Percentiles rank a stretch among this genome's conserved stretches.
phyloP scores from a whole-genome alignment of 2,329 filamentous ascomycete genomes.

The Ilyonectria mors-panacis region DNA sequence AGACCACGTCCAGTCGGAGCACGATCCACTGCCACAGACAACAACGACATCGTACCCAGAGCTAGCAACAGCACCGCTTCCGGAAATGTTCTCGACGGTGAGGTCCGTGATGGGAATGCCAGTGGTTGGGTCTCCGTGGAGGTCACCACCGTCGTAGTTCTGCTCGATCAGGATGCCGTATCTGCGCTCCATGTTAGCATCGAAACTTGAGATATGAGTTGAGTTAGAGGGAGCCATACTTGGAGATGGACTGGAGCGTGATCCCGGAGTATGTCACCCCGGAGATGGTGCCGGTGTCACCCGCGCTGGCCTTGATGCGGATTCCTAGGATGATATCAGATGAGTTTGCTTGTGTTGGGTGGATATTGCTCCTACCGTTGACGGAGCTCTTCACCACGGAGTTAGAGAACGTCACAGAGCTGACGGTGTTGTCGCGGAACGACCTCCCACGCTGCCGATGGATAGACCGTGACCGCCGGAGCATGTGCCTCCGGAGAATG shows the following conservation, averaged over 20 bases:
- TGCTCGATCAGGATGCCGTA: not conserved
- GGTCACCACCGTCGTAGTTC: slow-evolving; percentile 1
- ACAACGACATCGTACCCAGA: not conserved
- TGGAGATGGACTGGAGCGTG: slow-evolving; percentile 4
- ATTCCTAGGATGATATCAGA: not conserved
- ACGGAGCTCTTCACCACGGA: not conserved
- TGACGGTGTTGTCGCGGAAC: slow-evolving; percentile 1
- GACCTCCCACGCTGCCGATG: slow-evolving; percentile 1
- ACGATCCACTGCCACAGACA: slow-evolving; percentile 1
- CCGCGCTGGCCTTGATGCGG: slow-evolving; percentile 1
- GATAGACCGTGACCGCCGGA: not conserved
- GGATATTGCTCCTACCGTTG: not conserved
- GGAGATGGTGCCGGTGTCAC: slow-evolving; percentile 1
- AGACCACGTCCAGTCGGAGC: slow-evolving; percentile 59
- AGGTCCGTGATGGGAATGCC: not conserved
- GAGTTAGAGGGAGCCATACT: not conserved
- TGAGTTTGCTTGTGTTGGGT: not conserved
- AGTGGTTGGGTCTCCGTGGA: slow-evolving; percentile 1
- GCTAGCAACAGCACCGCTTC: not conserved
- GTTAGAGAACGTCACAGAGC: slow-evolving; percentile 1
- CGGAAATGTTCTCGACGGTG: not conserved
- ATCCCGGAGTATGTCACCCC: slow-evolving; percentile 2
- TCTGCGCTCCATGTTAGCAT: not conserved
- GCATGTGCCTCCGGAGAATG: not conserved
- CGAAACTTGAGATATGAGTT: not conserved